These are phyloP conservation scores for Tetrahymena thermophila DNA, from an alignment of 73 alveolate species.

Conservation along the genomic window DNA sequence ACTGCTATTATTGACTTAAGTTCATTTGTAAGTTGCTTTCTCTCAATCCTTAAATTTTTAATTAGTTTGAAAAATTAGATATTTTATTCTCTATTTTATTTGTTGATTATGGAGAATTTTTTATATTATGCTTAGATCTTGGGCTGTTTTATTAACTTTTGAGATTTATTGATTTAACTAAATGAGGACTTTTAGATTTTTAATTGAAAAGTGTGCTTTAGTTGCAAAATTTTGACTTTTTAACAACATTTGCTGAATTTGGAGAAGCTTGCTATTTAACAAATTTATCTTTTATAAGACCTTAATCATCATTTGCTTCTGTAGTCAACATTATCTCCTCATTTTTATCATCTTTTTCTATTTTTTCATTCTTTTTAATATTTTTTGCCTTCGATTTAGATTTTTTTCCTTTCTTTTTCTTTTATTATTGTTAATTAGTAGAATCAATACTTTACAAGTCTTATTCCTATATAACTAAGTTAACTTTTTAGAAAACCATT, in stretches of 20 bases:
- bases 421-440: not conserved
- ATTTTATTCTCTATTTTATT: not conserved
- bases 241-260: not conserved
- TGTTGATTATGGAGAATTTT: not conserved
- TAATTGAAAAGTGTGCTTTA: too few species aligned
- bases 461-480: not conserved
- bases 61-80: not conserved
- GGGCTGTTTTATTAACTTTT: not conserved
- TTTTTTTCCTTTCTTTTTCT: not conserved
- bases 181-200: not conserved
- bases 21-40: not conserved
- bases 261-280: not conserved
- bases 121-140: not conserved
- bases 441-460: not conserved
- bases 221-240: not conserved
- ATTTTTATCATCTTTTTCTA: not conserved
- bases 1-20: not conserved
- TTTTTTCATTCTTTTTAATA: not conserved
- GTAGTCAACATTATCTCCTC: not conserved
- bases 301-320: not conserved
- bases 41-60: not conserved
- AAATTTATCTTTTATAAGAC: not conserved
- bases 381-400: not conserved
- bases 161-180: not conserved
- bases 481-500: not conserved